Evolutionary conservation across 176 grass and related monocot genomes (phyloP), one percentile per base, ranked within the genome.

Genomic region (Oryza longistaminata): DNA sequence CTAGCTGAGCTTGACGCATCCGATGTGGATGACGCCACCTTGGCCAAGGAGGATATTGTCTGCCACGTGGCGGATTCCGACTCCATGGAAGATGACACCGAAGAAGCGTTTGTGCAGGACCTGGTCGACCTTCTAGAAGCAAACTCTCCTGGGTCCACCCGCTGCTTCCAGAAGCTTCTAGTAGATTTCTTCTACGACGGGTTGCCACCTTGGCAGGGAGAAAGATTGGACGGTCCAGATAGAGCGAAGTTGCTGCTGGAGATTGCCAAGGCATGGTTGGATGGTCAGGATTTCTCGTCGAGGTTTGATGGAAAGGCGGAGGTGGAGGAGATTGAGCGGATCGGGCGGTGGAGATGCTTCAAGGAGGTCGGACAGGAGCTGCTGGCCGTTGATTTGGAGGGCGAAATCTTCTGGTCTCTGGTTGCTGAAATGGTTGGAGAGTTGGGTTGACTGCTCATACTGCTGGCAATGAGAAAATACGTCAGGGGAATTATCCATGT

Each of bases 181-280:
- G 5, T 82, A 22, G 93, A 98, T 74, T 94, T 93, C 84, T 93
- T 96, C n/a, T 19, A 37, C n/a, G 89, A 92, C 0, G 80, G 82
- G 1, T 61, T 90, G 25, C 69, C 22, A 16, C 22, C 76, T 0
- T n/a, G 58, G 27, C 19, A 68, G 8, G 65, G 29, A 1, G 81
- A 77, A 10, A 65, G 26, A 25, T 6, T 22, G 3, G 58, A 71
- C 0, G 35, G 46, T 1, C 22, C 45, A 15, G 72, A 39, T 12
- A 46, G 5, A 6, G 24, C 19, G 29, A 13, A 9, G 55, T 27
- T 5, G 11, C 39, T 90, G 50, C 2, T 93, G 81, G 53, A 88
- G 19, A 35, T 26, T 1, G 95, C 92, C 3, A 78, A 73, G n/a
- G 66, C 81, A 3, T 93, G 96, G 96, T 42, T 93, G 9, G 82